Evolutionary conservation across 805 yeast species (phyloP), one percentile per base, ranked within the genome.

Genomic region (Schwanniomyces vanrijiae): DNA sequence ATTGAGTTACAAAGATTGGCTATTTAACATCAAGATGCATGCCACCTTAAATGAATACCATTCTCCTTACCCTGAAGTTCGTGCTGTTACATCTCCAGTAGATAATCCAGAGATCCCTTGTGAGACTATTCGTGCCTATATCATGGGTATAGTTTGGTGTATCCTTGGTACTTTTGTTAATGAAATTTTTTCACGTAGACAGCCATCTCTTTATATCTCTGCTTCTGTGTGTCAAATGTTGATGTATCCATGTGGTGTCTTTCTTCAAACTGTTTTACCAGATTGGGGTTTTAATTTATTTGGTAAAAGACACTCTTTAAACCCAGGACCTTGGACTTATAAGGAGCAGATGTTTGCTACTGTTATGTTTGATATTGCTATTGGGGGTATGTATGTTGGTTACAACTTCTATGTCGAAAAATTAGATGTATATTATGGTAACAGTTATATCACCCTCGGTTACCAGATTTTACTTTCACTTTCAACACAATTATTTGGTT

Each of bases 311-410:
- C 55, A 64, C 48, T 68, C 73, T 6, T 60, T 83, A 45, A 81
- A 81, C 59, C 85, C 84, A 2, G 86, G 88, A 9, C 84, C 85
- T 10, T 84, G 86, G 84, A 66, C 73, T 24, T 69, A 62, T 51
- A 83, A 83, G 58, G 88, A 83, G 55, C 89, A 84, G 60, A 81
- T 82, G 83, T 71, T 84, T 48, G 70, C 84, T 1, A 79, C 88
- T 6, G 56, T 74, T 24, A 68, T 56, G 43, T 41, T 28, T 41
- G 68, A 58, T 55, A 60, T 69, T 35, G 69, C 71, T 21, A 66
- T 71, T 37, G 55, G 58, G 29, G 54, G 65, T 31, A 54, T 56
- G 45, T 57, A 59, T 45, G 77, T 76, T 55, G 52, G 58, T 52
- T 64, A 45, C 20, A 73, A 73, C 26, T 63, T 53, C 46, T 58